Percentiles rank a stretch among this genome's conserved stretches.
Conservation (phyloP, 768 basidiomycete species). For the Tremella yokohamensis region DNA sequence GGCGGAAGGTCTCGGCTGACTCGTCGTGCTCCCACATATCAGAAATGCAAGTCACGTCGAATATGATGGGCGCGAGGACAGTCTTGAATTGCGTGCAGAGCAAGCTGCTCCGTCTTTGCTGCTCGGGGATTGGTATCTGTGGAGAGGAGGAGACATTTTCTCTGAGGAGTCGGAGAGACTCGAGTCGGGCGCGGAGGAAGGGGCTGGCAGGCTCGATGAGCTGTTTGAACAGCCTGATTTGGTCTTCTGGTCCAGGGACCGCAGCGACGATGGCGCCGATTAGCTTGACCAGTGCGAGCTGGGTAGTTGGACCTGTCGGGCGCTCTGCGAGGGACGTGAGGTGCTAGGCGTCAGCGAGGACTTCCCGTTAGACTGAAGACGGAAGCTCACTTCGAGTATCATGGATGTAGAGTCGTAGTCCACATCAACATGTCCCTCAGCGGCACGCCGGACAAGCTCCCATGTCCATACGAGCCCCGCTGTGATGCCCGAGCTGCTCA, state of each 20-base stretch:
- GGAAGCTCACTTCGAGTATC: conserved; percentile 27
- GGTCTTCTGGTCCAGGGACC: conserved; percentile 5
- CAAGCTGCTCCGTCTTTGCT: background rate
- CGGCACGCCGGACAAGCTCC: background rate
- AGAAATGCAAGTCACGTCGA: background rate
- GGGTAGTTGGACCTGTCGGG: conserved; percentile 17
- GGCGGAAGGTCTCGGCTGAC: background rate
- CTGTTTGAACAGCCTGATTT: conserved; percentile 30
- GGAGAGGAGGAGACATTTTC: conserved; percentile 9
- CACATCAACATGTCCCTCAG: background rate
- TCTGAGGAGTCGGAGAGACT: conserved; percentile 26
- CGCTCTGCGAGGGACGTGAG: conserved; percentile 29
- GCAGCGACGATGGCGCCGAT: conserved; percentile 18
- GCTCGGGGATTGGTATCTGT: background rate
- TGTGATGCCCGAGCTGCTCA: conserved; percentile 20
- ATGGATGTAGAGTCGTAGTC: background rate
- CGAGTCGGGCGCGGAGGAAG: conserved; percentile 29
- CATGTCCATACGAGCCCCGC: conserved; percentile 13
- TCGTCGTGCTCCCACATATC: conserved; percentile 7
- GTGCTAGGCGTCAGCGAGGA: conserved; percentile 12
- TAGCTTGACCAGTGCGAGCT: conserved; percentile 30
- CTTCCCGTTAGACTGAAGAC: background rate
- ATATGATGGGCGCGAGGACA: no score
- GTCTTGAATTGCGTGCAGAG: background rate
- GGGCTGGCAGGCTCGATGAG: conserved; percentile 35